These are phyloP conservation scores for Ganoderma meredithae DNA, from an alignment of 1,284 basidiomycete species.

Conservation along the genomic window DNA sequence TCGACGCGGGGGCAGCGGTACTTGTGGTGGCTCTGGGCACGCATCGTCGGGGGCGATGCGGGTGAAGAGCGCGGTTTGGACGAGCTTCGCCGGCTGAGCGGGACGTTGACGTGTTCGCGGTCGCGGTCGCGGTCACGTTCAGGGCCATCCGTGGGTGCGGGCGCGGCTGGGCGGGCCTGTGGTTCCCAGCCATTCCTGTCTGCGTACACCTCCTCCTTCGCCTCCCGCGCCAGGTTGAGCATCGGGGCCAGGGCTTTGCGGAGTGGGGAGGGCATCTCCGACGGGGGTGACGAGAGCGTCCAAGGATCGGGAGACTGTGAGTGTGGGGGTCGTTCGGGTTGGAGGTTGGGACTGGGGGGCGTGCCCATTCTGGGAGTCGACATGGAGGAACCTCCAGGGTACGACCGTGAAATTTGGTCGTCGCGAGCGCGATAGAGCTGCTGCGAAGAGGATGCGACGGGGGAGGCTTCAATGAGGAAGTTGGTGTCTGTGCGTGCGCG, in stretches of 20 bases:
- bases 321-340: conserved; percentile 28
- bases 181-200: conserved; percentile 10
- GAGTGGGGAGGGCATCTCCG: conserved; percentile 31
- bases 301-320: conserved; percentile 31
- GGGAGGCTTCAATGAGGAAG: conserved; percentile 29
- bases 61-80: conserved; percentile 27
- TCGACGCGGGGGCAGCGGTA: conserved; percentile 31
- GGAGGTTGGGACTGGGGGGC: conserved; percentile 29
- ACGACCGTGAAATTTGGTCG: conserved; percentile 26
- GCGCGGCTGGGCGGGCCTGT: conserved; percentile 11
- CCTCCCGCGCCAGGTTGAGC: conserved; percentile 29
- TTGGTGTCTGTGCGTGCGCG: conserved; percentile 27
- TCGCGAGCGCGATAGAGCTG: conserved; percentile 23
- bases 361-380: conserved; percentile 25
- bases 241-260: conserved; percentile 27
- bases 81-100: conserved; percentile 25
- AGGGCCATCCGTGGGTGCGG: conserved; percentile 16
- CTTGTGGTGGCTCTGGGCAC: conserved; percentile 23
- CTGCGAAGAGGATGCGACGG: conserved; percentile 19
- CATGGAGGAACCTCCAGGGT: conserved; percentile 24
- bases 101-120: neutral
- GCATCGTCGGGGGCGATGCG: conserved; percentile 21
- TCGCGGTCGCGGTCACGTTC: conserved; percentile 2
- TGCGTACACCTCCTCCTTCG: conserved; percentile 24
- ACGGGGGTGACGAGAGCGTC: conserved; percentile 31